Percentiles rank a stretch among this genome's conserved stretches.
Evolutionary conservation across 768 basidiomycete genomes (phyloP).

Genomic region (Cystobasidium onofrii): DNA sequence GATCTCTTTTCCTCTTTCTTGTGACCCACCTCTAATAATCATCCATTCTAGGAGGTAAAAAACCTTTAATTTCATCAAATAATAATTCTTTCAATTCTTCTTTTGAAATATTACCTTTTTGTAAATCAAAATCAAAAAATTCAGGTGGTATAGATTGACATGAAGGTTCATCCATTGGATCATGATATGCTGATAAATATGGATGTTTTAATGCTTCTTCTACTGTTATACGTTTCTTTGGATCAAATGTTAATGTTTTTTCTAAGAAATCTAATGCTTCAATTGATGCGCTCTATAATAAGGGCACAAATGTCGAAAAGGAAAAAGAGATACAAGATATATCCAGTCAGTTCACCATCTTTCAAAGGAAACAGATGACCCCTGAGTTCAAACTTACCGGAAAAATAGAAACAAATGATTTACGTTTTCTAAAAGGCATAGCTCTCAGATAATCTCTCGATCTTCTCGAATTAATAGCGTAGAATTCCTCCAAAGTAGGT

Average conservation of each 20-base stretch:
- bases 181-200: constrained; percentile 60
- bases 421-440: constrained; percentile 81
- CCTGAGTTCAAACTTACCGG: constrained; percentile 3
- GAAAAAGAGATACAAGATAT: not conserved
- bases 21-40: not conserved
- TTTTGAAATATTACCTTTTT: constrained; percentile 90
- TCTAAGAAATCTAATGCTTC: constrained; percentile 59
- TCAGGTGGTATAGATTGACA: constrained; percentile 90
- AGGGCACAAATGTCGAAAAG: not conserved
- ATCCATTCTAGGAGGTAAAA: constrained; percentile 46
- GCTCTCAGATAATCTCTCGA: constrained; percentile 93
- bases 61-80: constrained; percentile 89
- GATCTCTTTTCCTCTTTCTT: too few relatives aligned
- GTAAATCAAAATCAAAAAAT: constrained; percentile 95
- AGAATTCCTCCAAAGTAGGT: constrained; percentile 74
- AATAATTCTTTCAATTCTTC: constrained; percentile 91
- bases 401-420: constrained; percentile 55
- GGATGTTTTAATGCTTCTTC: constrained; percentile 81
- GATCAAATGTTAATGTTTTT: constrained; percentile 73
- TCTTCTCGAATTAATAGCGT: constrained; percentile 81
- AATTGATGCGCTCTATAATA: constrained; percentile 57
- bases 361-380: too few relatives aligned
- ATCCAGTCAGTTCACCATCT: too few relatives aligned
- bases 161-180: constrained; percentile 86
- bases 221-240: constrained; percentile 77